Percentiles rank a stretch among this genome's conserved stretches.
Evolutionary conservation across 768 basidiomycete genomes (phyloP).

Genomic region (Auricularia heimuer): DNA sequence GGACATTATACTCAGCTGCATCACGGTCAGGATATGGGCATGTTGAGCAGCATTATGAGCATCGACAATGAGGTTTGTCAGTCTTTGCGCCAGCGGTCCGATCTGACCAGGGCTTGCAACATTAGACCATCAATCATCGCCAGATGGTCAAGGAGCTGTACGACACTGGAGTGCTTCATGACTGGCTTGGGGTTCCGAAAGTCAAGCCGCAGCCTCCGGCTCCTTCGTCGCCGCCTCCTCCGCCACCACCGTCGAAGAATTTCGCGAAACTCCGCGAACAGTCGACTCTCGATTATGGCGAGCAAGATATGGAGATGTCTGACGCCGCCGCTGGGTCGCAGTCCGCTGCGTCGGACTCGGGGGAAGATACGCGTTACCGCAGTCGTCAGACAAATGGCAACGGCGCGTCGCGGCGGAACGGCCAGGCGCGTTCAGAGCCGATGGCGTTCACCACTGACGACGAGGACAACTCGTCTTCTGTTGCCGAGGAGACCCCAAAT

Average conservation of each 20-base stretch:
- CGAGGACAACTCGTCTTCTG: neutral
- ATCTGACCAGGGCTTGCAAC: neutral
- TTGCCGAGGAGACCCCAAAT: neutral
- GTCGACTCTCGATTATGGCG: neutral
- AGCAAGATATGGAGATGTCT: neutral
- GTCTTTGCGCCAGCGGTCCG: neutral
- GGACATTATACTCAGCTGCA: slow-evolving; percentile 40
- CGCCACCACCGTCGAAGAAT: neutral
- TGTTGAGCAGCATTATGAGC: slow-evolving; percentile 69
- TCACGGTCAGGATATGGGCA: slow-evolving; percentile 53
- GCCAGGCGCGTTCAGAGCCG: neutral
- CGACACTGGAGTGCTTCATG: slow-evolving; percentile 47
- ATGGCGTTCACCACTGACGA: neutral
- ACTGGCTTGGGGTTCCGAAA: slow-evolving; percentile 38
- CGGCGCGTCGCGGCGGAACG: neutral
- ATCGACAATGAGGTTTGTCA: slow-evolving; percentile 32
- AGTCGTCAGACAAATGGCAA: neutral
- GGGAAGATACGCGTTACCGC: neutral
- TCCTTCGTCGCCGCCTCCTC: neutral
- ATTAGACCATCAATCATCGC: slow-evolving; percentile 66
- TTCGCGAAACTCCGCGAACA: neutral
- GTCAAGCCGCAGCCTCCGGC: slow-evolving; percentile 10
- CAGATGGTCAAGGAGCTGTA: slow-evolving; percentile 61
- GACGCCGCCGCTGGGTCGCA: neutral
- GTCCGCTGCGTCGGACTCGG: neutral